Evolutionary conservation across 1,284 basidiomycete species (phyloP).

Genomic region (Cutaneotrichosporon arboriforme): DNA sequence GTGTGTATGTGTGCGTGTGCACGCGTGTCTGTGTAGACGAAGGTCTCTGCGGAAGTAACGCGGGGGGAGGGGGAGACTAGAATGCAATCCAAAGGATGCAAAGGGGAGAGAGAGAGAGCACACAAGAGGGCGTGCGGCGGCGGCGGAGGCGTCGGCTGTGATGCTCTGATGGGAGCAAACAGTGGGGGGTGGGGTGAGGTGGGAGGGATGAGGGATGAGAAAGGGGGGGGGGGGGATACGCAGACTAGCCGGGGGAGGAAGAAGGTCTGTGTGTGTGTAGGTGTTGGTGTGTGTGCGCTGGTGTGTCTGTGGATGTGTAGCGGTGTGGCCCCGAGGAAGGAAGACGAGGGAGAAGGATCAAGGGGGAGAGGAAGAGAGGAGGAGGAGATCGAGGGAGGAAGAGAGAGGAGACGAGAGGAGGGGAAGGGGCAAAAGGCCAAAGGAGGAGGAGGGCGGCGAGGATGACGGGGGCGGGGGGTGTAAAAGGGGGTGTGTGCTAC

Average conservation of each 20-base stretch:
- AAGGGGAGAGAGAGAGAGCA: neutral
- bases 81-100: neutral
- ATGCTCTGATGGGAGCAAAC: neutral
- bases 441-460: neutral
- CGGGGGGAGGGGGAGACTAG: neutral
- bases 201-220: neutral
- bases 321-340: neutral
- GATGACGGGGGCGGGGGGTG: neutral
- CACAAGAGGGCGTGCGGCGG: neutral
- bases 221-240: neutral
- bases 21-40: neutral
- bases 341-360: neutral
- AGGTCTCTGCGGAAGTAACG: too few species aligned
- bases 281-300: neutral
- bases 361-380: neutral
- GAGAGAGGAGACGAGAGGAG: neutral
- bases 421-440: neutral
- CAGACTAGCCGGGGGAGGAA: neutral
- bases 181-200: neutral
- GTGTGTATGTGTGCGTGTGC: neutral
- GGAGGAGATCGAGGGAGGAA: neutral
- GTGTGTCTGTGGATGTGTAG: neutral
- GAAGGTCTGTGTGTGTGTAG: conserved; percentile 3
- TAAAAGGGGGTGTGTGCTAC: neutral
- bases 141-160: neutral